Evolutionary conservation across 768 basidiomycete genomes (phyloP).

Genomic region (Lactarius tabidus): DNA sequence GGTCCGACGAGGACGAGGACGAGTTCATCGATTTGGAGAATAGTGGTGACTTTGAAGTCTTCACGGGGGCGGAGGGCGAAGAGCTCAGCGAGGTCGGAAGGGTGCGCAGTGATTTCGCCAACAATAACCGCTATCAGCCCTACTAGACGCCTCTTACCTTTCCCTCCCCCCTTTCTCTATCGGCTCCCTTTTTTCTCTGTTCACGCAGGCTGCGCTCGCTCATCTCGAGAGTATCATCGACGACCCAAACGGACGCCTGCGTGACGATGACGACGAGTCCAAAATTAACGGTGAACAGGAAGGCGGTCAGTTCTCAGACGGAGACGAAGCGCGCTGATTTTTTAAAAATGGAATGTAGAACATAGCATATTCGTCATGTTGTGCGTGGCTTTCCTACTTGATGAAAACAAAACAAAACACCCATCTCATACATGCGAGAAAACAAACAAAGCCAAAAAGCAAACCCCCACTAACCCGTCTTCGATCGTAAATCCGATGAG

Average conservation of each 20-base stretch:
- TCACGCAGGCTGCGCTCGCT: conserved; percentile 67
- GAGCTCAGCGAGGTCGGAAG: conserved; percentile 86
- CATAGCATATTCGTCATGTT: conserved; percentile 8
- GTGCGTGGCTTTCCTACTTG: not conserved
- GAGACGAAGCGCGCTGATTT: conserved; percentile 16
- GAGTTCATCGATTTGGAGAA: conserved; percentile 49
- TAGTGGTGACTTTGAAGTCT: conserved; percentile 40
- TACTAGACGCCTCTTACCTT: conserved; percentile 57
- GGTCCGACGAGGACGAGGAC: conserved; percentile 43
- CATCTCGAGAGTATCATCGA: conserved; percentile 81
- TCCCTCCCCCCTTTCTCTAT: conserved; percentile 26
- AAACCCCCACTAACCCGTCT: not conserved
- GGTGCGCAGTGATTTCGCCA: conserved; percentile 88
- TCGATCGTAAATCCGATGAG: conserved; percentile 22
- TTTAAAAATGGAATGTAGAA: not conserved
- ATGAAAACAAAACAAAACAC: not conserved
- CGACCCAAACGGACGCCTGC: conserved; percentile 40
- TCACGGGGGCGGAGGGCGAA: conserved; percentile 58
- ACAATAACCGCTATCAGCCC: conserved; percentile 72
- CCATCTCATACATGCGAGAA: not conserved
- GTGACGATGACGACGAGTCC: conserved; percentile 6
- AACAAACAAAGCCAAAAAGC: not conserved
- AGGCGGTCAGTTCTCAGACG: conserved; percentile 26
- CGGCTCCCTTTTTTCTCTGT: conserved; percentile 25
- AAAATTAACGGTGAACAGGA: conserved; percentile 23